Percentiles rank a stretch among this genome's conserved stretches.
These are phyloP conservation scores for Aureobasidium namibiae DNA, from an alignment of 2,329 filamentous ascomycete genomes.

Conservation along the genomic window DNA sequence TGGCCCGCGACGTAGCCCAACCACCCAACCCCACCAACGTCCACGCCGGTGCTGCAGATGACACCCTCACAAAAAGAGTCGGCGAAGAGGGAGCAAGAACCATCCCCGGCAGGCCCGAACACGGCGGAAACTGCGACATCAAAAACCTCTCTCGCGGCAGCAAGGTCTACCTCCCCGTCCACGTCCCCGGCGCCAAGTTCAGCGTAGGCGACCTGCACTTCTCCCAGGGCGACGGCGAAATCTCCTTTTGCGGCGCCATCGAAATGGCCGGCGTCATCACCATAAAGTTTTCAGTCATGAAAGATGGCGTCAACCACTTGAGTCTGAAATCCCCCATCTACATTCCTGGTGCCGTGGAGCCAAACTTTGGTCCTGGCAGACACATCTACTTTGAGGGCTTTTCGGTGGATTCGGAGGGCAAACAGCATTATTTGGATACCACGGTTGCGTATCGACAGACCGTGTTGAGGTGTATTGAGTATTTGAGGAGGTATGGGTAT, in stretches of 20 bases:
- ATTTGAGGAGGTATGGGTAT: constrained; percentile 64
- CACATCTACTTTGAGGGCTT: constrained; percentile 87
- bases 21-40: constrained; percentile 64
- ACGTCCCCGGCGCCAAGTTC: constrained; percentile 81
- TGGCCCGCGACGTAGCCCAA: constrained; percentile 64
- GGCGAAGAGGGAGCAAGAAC: constrained; percentile 74
- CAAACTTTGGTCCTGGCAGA: constrained; percentile 73
- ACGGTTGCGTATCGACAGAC: constrained; percentile 82
- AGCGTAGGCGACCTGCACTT: constrained; percentile 85
- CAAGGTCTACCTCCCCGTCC: constrained; percentile 81
- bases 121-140: constrained; percentile 87
- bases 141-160: constrained; percentile 74
- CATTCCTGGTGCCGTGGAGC: constrained; percentile 77
- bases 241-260: constrained; percentile 68
- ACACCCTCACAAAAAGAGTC: constrained; percentile 55
- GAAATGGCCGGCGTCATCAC: constrained; percentile 92
- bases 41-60: constrained; percentile 60
- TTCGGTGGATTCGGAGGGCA: constrained; percentile 77
- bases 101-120: constrained; percentile 69
- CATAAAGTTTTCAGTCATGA: constrained; percentile 82
- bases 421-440: constrained; percentile 82
- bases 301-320: constrained; percentile 65
- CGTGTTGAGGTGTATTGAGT: constrained; percentile 68
- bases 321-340: constrained; percentile 51
- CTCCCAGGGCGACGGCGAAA: constrained; percentile 82